Evolutionary conservation across 768 basidiomycete genomes (phyloP).

Genomic region (Russula ochroleuca): DNA sequence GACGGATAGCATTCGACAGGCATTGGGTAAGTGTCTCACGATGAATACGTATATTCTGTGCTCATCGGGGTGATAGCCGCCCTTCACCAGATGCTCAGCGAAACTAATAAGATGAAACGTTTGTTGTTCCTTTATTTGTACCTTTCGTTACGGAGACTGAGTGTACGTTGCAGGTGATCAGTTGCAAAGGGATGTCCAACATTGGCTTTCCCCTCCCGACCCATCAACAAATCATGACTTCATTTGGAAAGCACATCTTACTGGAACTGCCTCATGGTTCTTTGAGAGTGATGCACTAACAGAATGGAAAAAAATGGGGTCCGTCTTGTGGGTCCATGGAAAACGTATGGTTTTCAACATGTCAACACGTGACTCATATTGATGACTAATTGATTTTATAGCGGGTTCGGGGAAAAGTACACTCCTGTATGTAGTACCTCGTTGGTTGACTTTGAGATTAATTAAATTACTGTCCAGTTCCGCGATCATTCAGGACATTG

Average conservation of each 20-base stretch:
- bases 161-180: not conserved
- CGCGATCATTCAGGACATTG: not conserved
- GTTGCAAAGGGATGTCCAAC: not conserved
- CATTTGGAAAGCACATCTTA: not conserved
- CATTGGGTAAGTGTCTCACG: no score
- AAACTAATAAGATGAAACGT: no score
- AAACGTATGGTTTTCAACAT: no score
- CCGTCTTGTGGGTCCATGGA: no score
- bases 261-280: not conserved
- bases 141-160: not conserved
- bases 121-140: not conserved
- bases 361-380: rapidly evolving
- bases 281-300: not conserved
- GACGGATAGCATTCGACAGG: no score
- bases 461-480: not conserved
- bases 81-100: no score
- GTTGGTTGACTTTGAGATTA: no score
- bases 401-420: conserved; percentile 7
- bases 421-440: not conserved
- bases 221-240: not conserved
- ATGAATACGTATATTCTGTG: no score
- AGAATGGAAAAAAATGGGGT: no score
- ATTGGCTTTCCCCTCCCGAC: not conserved
- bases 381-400: no score
- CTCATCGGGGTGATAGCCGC: no score